Conservation (phyloP, 148 eudicot genomes). For the Agrostemma githago region DNA sequence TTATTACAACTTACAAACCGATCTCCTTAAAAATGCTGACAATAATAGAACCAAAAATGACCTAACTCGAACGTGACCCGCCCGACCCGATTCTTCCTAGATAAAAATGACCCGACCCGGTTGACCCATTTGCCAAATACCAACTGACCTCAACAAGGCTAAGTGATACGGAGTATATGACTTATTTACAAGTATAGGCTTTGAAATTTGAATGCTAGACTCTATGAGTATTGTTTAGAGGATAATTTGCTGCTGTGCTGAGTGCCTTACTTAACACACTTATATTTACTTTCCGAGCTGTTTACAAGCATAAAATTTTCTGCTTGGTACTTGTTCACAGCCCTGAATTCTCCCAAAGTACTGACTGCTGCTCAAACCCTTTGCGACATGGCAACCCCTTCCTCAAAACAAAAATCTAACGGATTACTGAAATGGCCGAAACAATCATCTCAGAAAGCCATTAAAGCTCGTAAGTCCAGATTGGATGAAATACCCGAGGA, state of each 20-base stretch:
- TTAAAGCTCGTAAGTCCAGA: constrained; percentile 65
- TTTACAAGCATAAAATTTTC: neutral
- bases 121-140: too few species aligned
- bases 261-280: neutral
- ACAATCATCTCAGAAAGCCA: constrained; percentile 55
- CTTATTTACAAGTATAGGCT: neutral
- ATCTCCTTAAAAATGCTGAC: too few species aligned
- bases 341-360: constrained; percentile 45
- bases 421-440: constrained; percentile 49
- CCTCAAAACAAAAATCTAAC: constrained; percentile 30
- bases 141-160: neutral
- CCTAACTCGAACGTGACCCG: too few species aligned
- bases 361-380: constrained; percentile 74
- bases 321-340: constrained; percentile 36
- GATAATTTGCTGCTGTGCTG: neutral
- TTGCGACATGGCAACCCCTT: constrained; percentile 45
- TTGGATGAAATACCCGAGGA: constrained; percentile 37
- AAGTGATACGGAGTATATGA: too few species aligned
- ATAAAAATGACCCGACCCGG: too few species aligned
- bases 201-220: neutral
- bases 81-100: too few species aligned
- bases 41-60: too few species aligned
- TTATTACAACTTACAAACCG: too few species aligned
- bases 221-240: neutral
- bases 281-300: neutral